Base-by-base conservation (phyloP, 2,329 filamentous ascomycete species). In the Aotearoamyces nothofagi region DNA sequence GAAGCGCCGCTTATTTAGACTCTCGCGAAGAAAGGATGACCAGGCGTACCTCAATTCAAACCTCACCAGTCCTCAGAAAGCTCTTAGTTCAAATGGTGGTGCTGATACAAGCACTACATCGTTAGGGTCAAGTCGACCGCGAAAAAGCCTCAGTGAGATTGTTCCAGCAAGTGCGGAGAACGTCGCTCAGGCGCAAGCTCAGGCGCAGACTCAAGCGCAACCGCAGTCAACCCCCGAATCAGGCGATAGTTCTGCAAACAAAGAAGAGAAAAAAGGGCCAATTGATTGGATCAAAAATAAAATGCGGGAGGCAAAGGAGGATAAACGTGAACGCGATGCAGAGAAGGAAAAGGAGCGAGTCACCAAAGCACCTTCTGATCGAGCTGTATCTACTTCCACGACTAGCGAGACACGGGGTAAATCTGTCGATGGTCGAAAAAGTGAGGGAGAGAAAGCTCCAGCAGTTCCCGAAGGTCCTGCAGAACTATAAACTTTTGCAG, bases 1-100 rank as follows among this genome's bases (percentile, higher is more conserved):
- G 52, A 78, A 76, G 44, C 70, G 66, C 33, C 71, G 78, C 15
- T 69, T 68, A 58, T 82, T 83, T 58, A 62, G 84, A 29, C 78
- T 82, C 11, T 74, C 74, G 12, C 64, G 63, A 31, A 72, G 66
- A 35, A 68, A 75, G 17, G 72, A 74, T 17, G 52, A 61, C 24
- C 53, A 61, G 8, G 49, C 59, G 14, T 43, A 57, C 40, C 25
- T 53, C 41, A 44, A 56, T 33, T 40, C 56, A 41, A 35, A 53
- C 32, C 32, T 66, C 38, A 48, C 58, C 34, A 49, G 64, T 30
- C 54, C 64, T 30, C 47, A 56, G 5, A 51, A 56, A 22, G 56
- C 54, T 1, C 42, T 75, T n/a, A 75, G 73, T 9, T 60, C 66
- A 8, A 78, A 78, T 36, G 58, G 63, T 6, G 63, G 67, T 31